Evolutionary conservation across 2,329 filamentous ascomycete genomes (phyloP).

Genomic region (Apiospora kogelbergensis): DNA sequence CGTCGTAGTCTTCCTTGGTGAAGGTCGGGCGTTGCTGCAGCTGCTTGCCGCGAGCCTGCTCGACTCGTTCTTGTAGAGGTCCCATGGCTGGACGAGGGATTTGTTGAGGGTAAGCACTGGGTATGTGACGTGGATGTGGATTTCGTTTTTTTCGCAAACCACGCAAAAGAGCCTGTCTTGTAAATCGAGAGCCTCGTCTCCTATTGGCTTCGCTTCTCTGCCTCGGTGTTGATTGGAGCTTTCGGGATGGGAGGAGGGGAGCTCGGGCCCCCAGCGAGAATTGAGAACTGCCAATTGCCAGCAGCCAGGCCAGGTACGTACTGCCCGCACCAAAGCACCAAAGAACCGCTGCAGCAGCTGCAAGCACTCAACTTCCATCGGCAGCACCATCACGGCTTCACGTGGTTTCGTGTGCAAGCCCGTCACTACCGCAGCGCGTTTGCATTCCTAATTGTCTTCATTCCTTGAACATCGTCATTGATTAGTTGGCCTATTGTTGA

Average conservation of each 20-base stretch:
- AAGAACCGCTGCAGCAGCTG: not conserved
- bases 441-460: not conserved
- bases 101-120: not conserved
- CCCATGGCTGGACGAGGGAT: constrained; percentile 9
- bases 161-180: not conserved
- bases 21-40: constrained; percentile 15
- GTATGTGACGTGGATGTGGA: not conserved
- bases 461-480: not conserved
- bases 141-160: not conserved
- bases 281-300: not conserved
- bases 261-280: not conserved
- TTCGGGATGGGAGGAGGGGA: not conserved
- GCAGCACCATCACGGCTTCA: constrained; percentile 10
- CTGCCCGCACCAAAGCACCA: not conserved
- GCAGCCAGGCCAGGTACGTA: not conserved
- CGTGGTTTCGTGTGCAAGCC: constrained; percentile 11
- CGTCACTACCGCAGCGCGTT: not conserved
- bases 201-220: not conserved
- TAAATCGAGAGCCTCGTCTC: not conserved
- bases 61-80: not conserved
- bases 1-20: constrained; percentile 30
- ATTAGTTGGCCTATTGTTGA: not conserved
- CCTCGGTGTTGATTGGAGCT: constrained; percentile 2
- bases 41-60: not conserved
- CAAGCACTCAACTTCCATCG: not conserved